phyloP scores from a whole-genome alignment of 768 basidiomycete species.

The Boletellus sp. region DNA sequence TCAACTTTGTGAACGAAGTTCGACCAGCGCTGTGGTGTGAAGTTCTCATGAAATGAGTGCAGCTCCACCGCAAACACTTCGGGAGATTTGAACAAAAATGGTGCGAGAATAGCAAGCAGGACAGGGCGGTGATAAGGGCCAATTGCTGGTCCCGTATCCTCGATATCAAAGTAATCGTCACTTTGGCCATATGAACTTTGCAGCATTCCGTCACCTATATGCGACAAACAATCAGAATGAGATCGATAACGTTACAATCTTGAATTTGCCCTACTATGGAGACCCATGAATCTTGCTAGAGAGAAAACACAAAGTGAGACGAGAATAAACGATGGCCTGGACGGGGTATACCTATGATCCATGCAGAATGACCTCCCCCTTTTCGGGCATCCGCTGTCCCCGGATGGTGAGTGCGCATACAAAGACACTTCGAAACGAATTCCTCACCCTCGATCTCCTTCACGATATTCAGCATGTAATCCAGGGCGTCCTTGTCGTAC shows the following conservation, averaged over 20 bases:
- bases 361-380: slow-evolving; percentile 15
- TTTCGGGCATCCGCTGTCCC: slow-evolving; percentile 8
- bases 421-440: not conserved
- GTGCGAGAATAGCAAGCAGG: slow-evolving; percentile 19
- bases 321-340: not conserved
- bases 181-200: slow-evolving; percentile 29
- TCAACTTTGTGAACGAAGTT: slow-evolving; percentile 31
- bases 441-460: slow-evolving; percentile 26
- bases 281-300: slow-evolving; percentile 29
- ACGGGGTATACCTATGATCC: slow-evolving; percentile 23
- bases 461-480: slow-evolving; percentile 26
- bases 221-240: not conserved
- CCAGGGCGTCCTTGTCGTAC: slow-evolving; percentile 18
- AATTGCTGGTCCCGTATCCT: slow-evolving; percentile 8
- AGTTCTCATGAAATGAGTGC: slow-evolving; percentile 26
- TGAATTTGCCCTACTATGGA: slow-evolving; percentile 22
- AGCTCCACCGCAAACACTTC: slow-evolving; percentile 29
- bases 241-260: not conserved
- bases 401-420: not conserved
- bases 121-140: slow-evolving; percentile 19
- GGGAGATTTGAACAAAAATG: slow-evolving; percentile 24
- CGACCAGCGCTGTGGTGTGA: slow-evolving; percentile 26
- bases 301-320: slow-evolving; percentile 1
- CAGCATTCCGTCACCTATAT: slow-evolving; percentile 25
- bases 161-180: slow-evolving; percentile 32